Evolutionary conservation across 2,329 filamentous ascomycete genomes (phyloP), one percentile per base, ranked within the genome.

Genomic region (Aspergillus melleus): DNA sequence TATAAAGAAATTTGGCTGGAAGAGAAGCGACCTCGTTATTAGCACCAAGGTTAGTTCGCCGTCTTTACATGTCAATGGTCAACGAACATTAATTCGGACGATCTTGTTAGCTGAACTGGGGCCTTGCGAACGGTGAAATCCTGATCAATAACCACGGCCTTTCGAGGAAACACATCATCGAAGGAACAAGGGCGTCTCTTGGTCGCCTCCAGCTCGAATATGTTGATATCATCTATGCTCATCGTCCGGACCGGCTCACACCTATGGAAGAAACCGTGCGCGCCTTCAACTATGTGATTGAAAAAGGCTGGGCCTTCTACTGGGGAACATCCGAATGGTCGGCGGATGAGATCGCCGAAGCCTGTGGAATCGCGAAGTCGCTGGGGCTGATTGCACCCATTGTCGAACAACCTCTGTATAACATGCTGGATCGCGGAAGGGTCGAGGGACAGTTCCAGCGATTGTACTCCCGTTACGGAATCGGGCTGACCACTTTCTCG

Each of bases 231-330:
- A 80, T 91, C 66, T 90, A 88, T 71, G 87, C 88, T n/a, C 88
- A 90, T 76, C 82, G 88, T 11, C 86, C 88, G 1, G 88, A 91
- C 70, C 81, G 86, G 12, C 77, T 74, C 49, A 90, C 88, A 0
- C 88, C 88, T 0, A 90, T 90, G 76, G 87, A 90, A 73, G 88
- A 90, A 78, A 87, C 83, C 0, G 87, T 91, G 44, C 84, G 88
- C 49, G 87, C 87, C 44, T 90, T 91, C 78, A 90, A 90, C 79
- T 80, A 89, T 73, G 76, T 91, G 42, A 90, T 91, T 72, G 81
- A 87, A 70, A 81, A 81, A 0, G 89, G 88, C 57, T 86, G 89
- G 76, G 85, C 86, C 2, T 85, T 91, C 64, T 90, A 90, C 79
- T 90, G 87, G 87, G 88, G 86, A 53, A 90, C 87, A 0, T 88